Conservation (phyloP, 176 grass and related monocot genomes). For the Eleusine indica region DNA sequence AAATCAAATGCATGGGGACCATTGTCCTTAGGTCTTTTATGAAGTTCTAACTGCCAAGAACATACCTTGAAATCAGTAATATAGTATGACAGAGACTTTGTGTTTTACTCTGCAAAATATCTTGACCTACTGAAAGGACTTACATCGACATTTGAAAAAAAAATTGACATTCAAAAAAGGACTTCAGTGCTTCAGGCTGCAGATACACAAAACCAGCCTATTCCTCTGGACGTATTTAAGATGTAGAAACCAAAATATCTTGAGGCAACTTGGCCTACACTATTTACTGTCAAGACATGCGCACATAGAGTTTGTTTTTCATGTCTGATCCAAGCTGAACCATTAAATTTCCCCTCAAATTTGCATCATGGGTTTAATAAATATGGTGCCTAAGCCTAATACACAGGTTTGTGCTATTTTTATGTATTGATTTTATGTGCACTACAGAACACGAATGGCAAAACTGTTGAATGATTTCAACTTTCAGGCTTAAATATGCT, state of each 20-base stretch:
- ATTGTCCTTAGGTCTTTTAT: constrained; percentile 53
- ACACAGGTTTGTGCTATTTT: background rate
- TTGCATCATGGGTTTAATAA: background rate
- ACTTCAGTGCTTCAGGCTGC: background rate
- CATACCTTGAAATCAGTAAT: constrained; percentile 19
- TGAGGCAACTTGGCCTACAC: background rate
- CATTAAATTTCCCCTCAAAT: background rate
- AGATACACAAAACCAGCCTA: background rate
- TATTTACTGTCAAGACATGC: background rate
- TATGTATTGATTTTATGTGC: background rate
- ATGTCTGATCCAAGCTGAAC: constrained; percentile 1
- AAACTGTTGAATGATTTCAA: constrained; percentile 4
- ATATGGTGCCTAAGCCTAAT: constrained; percentile 1
- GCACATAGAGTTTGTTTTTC: background rate
- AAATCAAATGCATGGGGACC: constrained; percentile 50
- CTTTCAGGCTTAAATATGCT: constrained; percentile 12
- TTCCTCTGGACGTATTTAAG: background rate
- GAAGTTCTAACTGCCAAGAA: constrained; percentile 56
- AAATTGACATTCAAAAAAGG: too few species aligned
- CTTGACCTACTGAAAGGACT: background rate
- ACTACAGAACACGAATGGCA: background rate
- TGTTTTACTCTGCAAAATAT: constrained; percentile 24
- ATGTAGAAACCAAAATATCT: background rate
- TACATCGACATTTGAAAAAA: background rate
- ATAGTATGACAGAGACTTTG: background rate